Evolutionary conservation across 2,329 filamentous ascomycete genomes (phyloP).

Genomic region (Xylaria sp.): DNA sequence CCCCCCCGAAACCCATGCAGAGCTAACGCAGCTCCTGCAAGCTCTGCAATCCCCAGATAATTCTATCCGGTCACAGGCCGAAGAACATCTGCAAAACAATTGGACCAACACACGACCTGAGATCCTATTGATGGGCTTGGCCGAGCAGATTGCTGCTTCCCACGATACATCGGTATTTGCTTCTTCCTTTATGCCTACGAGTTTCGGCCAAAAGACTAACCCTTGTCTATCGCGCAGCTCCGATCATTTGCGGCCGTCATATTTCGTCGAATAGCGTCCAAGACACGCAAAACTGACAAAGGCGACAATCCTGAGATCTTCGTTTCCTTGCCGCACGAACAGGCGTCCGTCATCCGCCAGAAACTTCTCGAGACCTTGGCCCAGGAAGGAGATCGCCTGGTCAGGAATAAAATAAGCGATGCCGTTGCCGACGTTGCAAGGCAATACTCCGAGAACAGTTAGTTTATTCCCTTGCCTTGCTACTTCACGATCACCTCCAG

Average conservation of each 20-base stretch:
- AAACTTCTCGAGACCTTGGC: slow-evolving; percentile 80
- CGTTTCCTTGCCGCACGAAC: slow-evolving; percentile 72
- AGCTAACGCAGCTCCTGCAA: slow-evolving; percentile 83
- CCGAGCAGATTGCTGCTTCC: slow-evolving; percentile 85
- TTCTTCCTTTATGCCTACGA: slow-evolving; percentile 1
- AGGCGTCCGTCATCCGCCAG: slow-evolving; percentile 77
- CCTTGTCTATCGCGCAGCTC: slow-evolving; percentile 54
- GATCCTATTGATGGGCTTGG: slow-evolving; percentile 88
- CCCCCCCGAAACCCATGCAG: slow-evolving; percentile 78
- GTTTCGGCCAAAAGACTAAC: slow-evolving; percentile 16
- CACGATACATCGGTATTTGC: slow-evolving; percentile 68
- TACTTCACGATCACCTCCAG: neutral
- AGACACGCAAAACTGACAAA: slow-evolving; percentile 75
- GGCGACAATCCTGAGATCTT: slow-evolving; percentile 82
- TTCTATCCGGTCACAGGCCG: slow-evolving; percentile 77
- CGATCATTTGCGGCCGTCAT: slow-evolving; percentile 92
- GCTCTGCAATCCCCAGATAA: slow-evolving; percentile 92
- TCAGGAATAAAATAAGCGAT: slow-evolving; percentile 95
- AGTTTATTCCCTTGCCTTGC: slow-evolving; percentile 35
- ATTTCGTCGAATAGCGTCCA: slow-evolving; percentile 90
- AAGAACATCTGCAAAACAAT: slow-evolving; percentile 87
- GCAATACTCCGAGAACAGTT: slow-evolving; percentile 92
- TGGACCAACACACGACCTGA: slow-evolving; percentile 85
- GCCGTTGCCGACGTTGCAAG: slow-evolving; percentile 95
- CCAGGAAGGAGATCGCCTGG: slow-evolving; percentile 70